A percentile compares a stretch with the other conserved stretches of the same genome.
phyloP scores from a whole-genome alignment of 768 basidiomycete species.

The Candolleomyces aberdarensis region DNA sequence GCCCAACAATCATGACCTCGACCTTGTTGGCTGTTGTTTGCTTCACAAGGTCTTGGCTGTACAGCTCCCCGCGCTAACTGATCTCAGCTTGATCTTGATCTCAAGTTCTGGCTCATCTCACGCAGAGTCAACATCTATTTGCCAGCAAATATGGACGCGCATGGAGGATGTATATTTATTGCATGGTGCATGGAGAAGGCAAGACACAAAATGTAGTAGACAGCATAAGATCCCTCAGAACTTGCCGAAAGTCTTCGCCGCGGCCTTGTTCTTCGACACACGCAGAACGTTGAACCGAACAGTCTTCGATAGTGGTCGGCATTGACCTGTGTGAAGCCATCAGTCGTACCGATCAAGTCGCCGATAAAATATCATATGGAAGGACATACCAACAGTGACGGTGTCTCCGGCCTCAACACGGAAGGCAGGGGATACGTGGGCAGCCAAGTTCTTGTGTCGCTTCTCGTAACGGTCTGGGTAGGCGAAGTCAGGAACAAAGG shows the following conservation, averaged over 20 bases:
- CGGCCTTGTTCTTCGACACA: constrained; percentile 90
- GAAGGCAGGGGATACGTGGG: constrained; percentile 97
- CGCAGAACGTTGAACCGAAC: constrained; percentile 99
- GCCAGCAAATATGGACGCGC: background rate
- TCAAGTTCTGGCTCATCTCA: background rate
- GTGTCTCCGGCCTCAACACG: constrained; percentile 92
- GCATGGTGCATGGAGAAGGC: constrained; percentile 16
- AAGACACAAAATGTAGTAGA: constrained; percentile 20
- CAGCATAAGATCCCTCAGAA: constrained; percentile 48
- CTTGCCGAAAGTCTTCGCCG: constrained; percentile 91
- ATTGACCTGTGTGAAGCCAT: constrained; percentile 67
- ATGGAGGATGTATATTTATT: constrained; percentile 23
- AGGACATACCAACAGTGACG: constrained; percentile 87
- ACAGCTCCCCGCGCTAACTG: background rate
- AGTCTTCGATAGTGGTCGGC: constrained; percentile 97
- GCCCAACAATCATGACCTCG: constrained; percentile 12
- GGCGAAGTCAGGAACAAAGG: constrained; percentile 7
- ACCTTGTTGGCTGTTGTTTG: constrained; percentile 36
- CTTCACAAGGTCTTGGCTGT: constrained; percentile 12
- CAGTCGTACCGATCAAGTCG: constrained; percentile 1
- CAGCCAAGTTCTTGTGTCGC: constrained; percentile 97
- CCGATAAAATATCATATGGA: background rate
- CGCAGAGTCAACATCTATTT: constrained; percentile 4
- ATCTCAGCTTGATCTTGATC: constrained; percentile 3
- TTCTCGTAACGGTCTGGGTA: constrained; percentile 92